Conservation (phyloP, 2,329 filamentous ascomycete genomes). For the Trichoderma koningiopsis region DNA sequence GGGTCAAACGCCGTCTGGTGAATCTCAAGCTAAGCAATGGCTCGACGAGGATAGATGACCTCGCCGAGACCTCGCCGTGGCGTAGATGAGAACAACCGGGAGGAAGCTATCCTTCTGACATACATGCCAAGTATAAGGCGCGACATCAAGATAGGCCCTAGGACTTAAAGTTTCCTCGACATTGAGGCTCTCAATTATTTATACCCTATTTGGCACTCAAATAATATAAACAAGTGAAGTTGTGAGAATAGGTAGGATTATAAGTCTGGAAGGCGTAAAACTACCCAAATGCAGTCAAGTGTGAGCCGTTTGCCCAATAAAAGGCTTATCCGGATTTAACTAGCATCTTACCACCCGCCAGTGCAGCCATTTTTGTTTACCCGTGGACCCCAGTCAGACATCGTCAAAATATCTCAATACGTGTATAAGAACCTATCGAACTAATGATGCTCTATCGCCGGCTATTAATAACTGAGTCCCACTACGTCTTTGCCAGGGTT, state of each 20-base stretch:
- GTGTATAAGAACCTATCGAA: neutral
- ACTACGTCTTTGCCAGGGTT: neutral
- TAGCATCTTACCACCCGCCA: slow-evolving; percentile 6
- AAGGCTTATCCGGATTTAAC: neutral
- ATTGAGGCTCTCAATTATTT: neutral
- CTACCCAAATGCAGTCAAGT: neutral
- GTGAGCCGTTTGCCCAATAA: neutral
- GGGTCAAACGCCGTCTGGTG: neutral
- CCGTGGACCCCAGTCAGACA: neutral
- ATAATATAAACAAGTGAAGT: too few relatives aligned
- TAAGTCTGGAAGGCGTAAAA: neutral
- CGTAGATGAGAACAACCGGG: neutral
- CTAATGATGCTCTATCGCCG: neutral
- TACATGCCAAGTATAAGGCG: neutral
- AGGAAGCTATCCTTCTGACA: neutral
- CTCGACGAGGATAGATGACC: neutral
- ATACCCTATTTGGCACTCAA: too few relatives aligned
- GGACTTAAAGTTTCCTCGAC: neutral
- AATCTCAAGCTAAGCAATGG: neutral
- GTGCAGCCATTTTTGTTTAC: neutral
- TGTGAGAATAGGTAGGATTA: neutral
- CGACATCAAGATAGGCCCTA: neutral
- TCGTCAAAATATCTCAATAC: neutral
- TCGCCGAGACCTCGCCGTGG: neutral
- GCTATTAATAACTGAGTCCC: slow-evolving; percentile 1